A percentile compares a stretch with the other conserved stretches of the same genome.
phyloP scores from a whole-genome alignment of 1,284 basidiomycete species.

The Papiliotrema flavescens region DNA sequence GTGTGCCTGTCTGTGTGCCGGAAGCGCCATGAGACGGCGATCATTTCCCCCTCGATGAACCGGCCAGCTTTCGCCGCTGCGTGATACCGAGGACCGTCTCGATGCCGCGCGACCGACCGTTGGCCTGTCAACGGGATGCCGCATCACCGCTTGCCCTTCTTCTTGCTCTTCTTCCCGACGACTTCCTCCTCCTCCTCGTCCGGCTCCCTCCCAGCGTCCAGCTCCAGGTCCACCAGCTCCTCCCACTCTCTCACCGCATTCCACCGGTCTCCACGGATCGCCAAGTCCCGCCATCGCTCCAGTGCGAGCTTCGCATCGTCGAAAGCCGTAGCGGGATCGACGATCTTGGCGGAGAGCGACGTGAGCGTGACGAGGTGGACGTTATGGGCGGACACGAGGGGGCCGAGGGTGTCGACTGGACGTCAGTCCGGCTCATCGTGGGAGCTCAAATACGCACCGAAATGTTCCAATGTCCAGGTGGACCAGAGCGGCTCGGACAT shows the following conservation, averaged over 20 bases:
- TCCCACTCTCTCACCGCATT: constrained; percentile 40
- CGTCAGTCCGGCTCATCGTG: neutral
- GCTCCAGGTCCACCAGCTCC: constrained; percentile 36
- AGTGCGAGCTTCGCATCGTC: constrained; percentile 36
- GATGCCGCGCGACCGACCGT: no score
- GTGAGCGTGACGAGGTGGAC: constrained; percentile 27
- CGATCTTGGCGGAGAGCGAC: constrained; percentile 19
- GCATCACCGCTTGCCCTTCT: constrained; percentile 18
- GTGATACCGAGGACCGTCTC: no score
- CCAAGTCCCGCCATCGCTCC: constrained; percentile 40
- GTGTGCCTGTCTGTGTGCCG: no score
- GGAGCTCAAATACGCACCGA: constrained; percentile 25
- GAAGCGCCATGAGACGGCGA: no score
- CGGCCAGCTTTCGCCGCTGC: no score
- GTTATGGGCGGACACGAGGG: constrained; percentile 30
- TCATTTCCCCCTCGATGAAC: no score
- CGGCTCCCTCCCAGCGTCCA: constrained; percentile 16
- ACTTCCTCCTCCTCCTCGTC: constrained; percentile 26
- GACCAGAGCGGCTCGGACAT: constrained; percentile 39
- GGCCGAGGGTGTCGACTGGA: constrained; percentile 35
- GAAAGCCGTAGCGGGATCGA: constrained; percentile 28
- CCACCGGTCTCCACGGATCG: constrained; percentile 33
- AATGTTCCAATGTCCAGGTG: constrained; percentile 43
- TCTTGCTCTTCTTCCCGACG: constrained; percentile 7
- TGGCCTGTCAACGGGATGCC: no score